Evolutionary conservation across 768 basidiomycete genomes (phyloP).

Genomic region (Leucosporidium scottii): DNA sequence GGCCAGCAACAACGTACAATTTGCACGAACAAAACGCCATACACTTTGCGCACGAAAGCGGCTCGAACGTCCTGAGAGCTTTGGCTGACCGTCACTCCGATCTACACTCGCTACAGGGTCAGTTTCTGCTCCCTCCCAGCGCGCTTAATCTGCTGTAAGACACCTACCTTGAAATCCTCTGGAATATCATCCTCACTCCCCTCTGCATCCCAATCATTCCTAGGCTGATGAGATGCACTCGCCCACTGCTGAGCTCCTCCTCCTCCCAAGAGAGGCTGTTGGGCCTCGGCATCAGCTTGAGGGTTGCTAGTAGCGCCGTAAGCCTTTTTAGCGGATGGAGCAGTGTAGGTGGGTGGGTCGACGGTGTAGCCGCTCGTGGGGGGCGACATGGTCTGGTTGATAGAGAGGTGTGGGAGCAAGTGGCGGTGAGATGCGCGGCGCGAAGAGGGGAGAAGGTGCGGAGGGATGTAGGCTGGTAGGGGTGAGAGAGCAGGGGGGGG

Average conservation of each 20-base stretch:
- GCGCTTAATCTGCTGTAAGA: too few relatives aligned
- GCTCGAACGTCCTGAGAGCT: slow-evolving; percentile 58
- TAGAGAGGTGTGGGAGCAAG: too few relatives aligned
- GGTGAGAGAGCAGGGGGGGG: too few relatives aligned
- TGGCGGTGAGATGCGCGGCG: too few relatives aligned
- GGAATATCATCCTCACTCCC: slow-evolving; percentile 55
- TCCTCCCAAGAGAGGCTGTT: too few relatives aligned
- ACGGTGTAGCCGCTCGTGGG: too few relatives aligned
- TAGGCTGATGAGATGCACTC: neutral
- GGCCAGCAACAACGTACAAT: slow-evolving; percentile 46
- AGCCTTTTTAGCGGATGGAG: slow-evolving; percentile 3
- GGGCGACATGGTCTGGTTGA: too few relatives aligned
- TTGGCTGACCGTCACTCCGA: slow-evolving; percentile 29
- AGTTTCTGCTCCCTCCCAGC: too few relatives aligned
- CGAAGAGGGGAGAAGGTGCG: too few relatives aligned
- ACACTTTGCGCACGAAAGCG: slow-evolving; percentile 72
- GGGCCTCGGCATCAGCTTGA: too few relatives aligned
- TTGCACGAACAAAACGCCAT: slow-evolving; percentile 62
- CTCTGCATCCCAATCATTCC: slow-evolving; percentile 12
- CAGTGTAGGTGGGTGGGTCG: slow-evolving; percentile 8
- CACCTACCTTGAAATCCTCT: slow-evolving; percentile 96
- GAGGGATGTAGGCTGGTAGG: too few relatives aligned
- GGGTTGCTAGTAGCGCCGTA: too few relatives aligned
- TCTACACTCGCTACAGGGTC: slow-evolving; percentile 1
- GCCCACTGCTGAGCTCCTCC: slow-evolving; percentile 2